Percentiles rank a stretch among this genome's conserved stretches.
phyloP scores from a whole-genome alignment of 495 filamentous ascomycete genomes.

The Hypoxylon fragiforme region DNA sequence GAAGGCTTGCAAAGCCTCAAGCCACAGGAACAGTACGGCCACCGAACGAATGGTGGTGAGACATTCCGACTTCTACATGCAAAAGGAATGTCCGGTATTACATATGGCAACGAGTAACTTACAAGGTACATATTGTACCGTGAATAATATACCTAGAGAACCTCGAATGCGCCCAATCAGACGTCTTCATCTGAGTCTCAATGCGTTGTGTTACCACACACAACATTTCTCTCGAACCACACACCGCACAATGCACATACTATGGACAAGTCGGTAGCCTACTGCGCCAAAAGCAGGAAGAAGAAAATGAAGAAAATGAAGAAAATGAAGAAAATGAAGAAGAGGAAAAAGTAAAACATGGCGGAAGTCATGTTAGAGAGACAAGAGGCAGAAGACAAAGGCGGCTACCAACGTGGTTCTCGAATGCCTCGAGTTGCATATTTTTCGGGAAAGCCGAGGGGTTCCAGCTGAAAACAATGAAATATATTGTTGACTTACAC shows the following conservation, averaged over 20 bases:
- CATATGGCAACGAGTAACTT: too few relatives aligned
- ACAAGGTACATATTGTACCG: too few relatives aligned
- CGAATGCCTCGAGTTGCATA: slow-evolving; percentile 10
- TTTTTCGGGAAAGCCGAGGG: slow-evolving; percentile 19
- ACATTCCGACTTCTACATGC: slow-evolving; percentile 4
- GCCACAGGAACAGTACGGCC: slow-evolving; percentile 4
- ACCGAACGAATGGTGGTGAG: neutral
- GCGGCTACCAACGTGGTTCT: too few relatives aligned
- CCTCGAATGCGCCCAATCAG: neutral
- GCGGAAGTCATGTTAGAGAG: too few relatives aligned
- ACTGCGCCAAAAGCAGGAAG: neutral
- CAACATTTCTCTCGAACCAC: too few relatives aligned
- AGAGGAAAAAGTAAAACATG: too few relatives aligned
- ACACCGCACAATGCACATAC: too few relatives aligned
- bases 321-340: too few relatives aligned
- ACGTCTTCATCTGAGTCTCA: neutral
- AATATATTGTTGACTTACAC: too few relatives aligned
- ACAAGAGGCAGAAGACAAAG: slow-evolving; percentile 8
- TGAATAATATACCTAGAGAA: too few relatives aligned
- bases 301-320: slow-evolving; percentile 1
- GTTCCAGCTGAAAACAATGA: slow-evolving; percentile 1
- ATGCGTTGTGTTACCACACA: slow-evolving; percentile 9
- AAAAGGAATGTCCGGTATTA: too few relatives aligned
- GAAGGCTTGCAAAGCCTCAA: slow-evolving; percentile 27
- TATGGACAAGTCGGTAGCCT: too few relatives aligned